These are phyloP conservation scores for Nicotiana noctiflora DNA, from an alignment of 257 asterid species.

Conservation along the genomic window DNA sequence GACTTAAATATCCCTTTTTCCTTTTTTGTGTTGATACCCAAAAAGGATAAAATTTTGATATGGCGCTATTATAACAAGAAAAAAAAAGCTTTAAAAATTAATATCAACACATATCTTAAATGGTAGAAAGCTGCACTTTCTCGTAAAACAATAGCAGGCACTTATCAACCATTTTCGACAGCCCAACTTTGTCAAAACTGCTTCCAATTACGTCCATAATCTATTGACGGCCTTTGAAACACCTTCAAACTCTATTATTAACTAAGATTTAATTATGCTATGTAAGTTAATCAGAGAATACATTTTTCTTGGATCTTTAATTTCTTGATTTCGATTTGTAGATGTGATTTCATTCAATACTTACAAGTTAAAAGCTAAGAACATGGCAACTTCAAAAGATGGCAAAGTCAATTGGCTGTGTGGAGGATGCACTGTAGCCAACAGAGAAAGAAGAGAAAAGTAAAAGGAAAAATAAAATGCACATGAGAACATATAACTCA, in stretches of 20 bases:
- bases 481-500: too few species aligned
- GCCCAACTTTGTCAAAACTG: neutral
- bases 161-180: neutral
- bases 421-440: too few species aligned
- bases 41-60: neutral
- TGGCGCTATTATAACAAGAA: neutral
- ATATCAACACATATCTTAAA: neutral
- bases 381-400: neutral
- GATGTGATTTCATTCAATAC: neutral
- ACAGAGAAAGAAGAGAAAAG: too few species aligned
- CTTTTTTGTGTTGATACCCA: neutral
- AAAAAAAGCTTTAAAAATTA: neutral
- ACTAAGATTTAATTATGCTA: neutral
- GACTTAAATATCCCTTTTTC: neutral
- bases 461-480: too few species aligned
- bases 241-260: neutral
- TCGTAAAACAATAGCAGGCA: neutral
- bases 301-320: neutral
- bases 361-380: neutral
- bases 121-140: neutral
- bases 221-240: neutral
- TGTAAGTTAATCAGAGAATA: neutral
- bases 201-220: neutral
- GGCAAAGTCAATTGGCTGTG: too few species aligned
- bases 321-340: neutral